Evolutionary conservation across 352 stramenopile species (phyloP).

Genomic region (Globisporangium spinosum): DNA sequence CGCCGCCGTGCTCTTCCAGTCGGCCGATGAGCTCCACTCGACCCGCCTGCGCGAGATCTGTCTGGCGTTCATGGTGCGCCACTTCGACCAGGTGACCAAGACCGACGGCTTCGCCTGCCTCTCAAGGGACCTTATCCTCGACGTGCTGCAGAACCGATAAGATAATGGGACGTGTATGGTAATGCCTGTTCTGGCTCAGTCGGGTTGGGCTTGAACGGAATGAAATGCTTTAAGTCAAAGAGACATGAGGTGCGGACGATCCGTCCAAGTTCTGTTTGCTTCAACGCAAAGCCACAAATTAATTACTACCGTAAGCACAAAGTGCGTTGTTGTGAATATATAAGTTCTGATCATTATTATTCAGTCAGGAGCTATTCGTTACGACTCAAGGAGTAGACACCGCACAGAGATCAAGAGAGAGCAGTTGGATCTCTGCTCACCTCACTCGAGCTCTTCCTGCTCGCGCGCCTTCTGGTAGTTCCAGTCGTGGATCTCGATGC

Average conservation of each 20-base stretch:
- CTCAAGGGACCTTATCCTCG: constrained; percentile 86
- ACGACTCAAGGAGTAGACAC: too few species aligned
- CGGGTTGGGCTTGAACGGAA: too few species aligned
- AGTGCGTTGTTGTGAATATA: constrained; percentile 12
- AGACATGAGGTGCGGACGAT: too few species aligned
- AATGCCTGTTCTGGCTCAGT: too few species aligned
- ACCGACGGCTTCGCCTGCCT: constrained; percentile 84
- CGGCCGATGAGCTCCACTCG: constrained; percentile 82
- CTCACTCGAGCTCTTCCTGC: constrained; percentile 23
- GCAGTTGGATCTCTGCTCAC: neutral
- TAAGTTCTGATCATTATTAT: constrained; percentile 10
- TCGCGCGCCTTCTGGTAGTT: constrained; percentile 62
- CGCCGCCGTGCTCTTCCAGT: constrained; percentile 78
- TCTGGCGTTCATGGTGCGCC: constrained; percentile 84
- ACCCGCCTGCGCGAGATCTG: constrained; percentile 86
- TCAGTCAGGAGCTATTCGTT: neutral
- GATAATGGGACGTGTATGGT: neutral
- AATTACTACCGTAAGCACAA: too few species aligned
- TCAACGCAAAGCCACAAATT: too few species aligned
- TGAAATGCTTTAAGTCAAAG: too few species aligned
- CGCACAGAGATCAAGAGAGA: too few species aligned
- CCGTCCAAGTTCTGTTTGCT: too few species aligned
- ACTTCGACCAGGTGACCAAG: constrained; percentile 91
- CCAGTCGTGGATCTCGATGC: constrained; percentile 79
- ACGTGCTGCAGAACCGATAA: constrained; percentile 86